Evolutionary conservation across 1,139 yeast genomes (phyloP).

Genomic region (Barnettozyma hawaiiensis): DNA sequence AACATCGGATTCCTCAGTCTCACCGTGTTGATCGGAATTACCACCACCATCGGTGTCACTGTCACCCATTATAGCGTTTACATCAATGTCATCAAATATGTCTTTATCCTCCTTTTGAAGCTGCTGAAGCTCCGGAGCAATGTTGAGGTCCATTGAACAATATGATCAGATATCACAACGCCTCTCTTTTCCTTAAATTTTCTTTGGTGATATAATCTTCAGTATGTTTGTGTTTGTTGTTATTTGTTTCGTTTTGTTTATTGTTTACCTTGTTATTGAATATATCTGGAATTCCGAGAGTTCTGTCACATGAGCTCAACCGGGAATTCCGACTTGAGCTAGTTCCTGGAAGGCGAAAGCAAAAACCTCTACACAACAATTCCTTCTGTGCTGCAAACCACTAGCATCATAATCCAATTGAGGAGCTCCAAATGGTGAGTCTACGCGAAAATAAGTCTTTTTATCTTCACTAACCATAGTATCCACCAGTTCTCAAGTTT

Average conservation of each 20-base stretch:
- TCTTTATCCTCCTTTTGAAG: constrained; percentile 1
- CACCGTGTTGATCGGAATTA: constrained; percentile 9
- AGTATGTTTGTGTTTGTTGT: neutral
- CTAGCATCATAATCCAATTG: neutral
- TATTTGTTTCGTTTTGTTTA: too few species aligned
- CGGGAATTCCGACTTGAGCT: neutral
- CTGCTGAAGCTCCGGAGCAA: constrained; percentile 19
- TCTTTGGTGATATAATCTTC: neutral
- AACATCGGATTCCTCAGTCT: constrained; percentile 22
- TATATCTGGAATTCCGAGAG: neutral
- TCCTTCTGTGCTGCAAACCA: neutral
- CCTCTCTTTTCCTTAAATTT: neutral
- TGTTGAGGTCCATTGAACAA: constrained; percentile 24
- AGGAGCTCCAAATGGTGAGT: neutral
- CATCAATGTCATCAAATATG: constrained; percentile 20
- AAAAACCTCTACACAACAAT: neutral
- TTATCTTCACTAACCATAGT: neutral
- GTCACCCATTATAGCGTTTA: constrained; percentile 21
- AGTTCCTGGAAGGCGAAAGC: neutral
- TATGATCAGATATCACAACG: neutral
- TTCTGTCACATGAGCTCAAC: neutral
- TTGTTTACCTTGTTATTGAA: neutral
- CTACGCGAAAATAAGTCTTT: neutral
- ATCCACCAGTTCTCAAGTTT: constrained; percentile 34
- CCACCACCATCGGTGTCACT: neutral